Evolutionary conservation across 768 basidiomycete genomes (phyloP).

Genomic region (Mrakia gelida): DNA sequence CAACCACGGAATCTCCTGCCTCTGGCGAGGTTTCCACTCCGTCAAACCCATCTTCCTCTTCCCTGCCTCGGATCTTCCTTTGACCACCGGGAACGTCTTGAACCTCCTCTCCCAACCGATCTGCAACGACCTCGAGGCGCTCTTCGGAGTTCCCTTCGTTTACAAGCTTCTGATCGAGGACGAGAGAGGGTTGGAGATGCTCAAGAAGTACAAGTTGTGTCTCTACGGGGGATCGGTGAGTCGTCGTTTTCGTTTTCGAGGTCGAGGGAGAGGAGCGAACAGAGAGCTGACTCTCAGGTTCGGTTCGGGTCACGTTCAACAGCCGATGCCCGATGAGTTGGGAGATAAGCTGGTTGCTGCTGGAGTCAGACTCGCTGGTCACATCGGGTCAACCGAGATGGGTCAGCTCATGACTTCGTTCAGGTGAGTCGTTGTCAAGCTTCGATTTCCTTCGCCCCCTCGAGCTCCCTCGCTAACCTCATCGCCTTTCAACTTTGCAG

Average conservation of each 20-base stretch:
- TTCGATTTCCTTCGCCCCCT: background rate
- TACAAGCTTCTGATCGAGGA: conserved; percentile 54
- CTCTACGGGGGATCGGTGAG: conserved; percentile 51
- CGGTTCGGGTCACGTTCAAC: no score
- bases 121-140: conserved; percentile 33
- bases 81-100: conserved; percentile 52
- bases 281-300: no score
- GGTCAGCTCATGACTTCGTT: conserved; percentile 51
- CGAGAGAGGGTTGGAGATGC: conserved; percentile 48
- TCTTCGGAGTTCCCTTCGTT: conserved; percentile 45
- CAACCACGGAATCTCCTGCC: conserved; percentile 43
- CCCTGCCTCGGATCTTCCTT: conserved; percentile 50
- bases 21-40: conserved; percentile 43
- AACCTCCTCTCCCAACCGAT: conserved; percentile 45
- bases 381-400: conserved; percentile 52
- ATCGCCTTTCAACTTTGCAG: background rate
- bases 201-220: conserved; percentile 52
- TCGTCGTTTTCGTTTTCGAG: no score
- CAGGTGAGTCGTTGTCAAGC: conserved; percentile 36
- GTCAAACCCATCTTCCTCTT: conserved; percentile 49
- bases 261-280: no score
- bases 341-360: conserved; percentile 52
- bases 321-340: conserved; percentile 54
- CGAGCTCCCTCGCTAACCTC: background rate
- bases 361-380: conserved; percentile 53